phyloP scores from a whole-genome alignment of 495 filamentous ascomycete genomes.

The Penicillium samsonianum region DNA sequence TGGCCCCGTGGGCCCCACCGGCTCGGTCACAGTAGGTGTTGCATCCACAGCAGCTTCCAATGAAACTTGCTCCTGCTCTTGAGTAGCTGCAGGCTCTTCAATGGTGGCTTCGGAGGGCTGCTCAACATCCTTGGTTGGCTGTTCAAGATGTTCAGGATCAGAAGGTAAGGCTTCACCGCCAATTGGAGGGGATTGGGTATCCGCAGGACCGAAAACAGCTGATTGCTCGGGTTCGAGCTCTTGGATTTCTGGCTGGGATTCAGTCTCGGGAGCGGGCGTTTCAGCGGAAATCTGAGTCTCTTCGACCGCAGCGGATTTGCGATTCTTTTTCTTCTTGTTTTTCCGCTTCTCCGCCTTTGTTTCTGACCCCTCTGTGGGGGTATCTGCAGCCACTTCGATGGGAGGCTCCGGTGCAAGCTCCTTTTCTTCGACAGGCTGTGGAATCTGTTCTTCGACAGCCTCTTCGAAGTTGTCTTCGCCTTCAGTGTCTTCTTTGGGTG shows the following conservation, averaged over 20 bases:
- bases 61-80: slow-evolving; percentile 9
- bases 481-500: slow-evolving; percentile 18
- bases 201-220: slow-evolving; percentile 15
- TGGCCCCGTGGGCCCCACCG: neutral
- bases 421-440: slow-evolving; percentile 5
- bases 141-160: slow-evolving; percentile 10
- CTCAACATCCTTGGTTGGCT: neutral
- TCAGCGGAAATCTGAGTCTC: slow-evolving; percentile 20
- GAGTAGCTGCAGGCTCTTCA: slow-evolving; percentile 5
- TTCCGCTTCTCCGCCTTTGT: slow-evolving; percentile 31
- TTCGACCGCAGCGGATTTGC: slow-evolving; percentile 30
- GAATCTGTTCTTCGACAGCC: slow-evolving; percentile 22
- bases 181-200: slow-evolving; percentile 20
- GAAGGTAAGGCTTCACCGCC: slow-evolving; percentile 24
- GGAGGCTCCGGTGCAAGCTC: slow-evolving; percentile 8
- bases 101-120: slow-evolving; percentile 8
- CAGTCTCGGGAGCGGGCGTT: slow-evolving; percentile 19
- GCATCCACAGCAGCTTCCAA: slow-evolving; percentile 8
- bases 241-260: slow-evolving; percentile 15
- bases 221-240: slow-evolving; percentile 20
- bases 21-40: neutral
- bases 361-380: slow-evolving; percentile 13
- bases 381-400: neutral
- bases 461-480: slow-evolving; percentile 30
- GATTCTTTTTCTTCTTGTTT: slow-evolving; percentile 40